Conservation (phyloP, 2,329 filamentous ascomycete species). For the Penicillium freii region DNA sequence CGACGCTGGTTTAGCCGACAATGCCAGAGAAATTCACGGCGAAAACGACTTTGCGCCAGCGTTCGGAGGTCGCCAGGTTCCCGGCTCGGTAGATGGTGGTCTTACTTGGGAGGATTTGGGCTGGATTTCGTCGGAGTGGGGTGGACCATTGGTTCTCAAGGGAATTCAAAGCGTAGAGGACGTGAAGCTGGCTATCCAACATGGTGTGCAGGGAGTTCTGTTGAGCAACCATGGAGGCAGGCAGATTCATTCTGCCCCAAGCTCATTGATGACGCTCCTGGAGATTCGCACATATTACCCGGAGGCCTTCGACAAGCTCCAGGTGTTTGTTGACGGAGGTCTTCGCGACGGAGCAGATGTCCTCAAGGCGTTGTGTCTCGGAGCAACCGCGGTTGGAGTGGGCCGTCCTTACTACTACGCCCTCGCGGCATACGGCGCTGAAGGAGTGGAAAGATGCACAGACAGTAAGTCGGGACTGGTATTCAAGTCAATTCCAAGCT, state of each 20-base stretch:
- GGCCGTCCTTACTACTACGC: constrained; percentile 34
- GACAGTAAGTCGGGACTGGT: constrained; percentile 10
- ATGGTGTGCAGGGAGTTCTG: constrained; percentile 46
- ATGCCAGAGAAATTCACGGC: neutral
- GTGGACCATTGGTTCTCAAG: constrained; percentile 15
- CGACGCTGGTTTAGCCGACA: constrained; percentile 4
- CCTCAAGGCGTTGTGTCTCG: constrained; percentile 53
- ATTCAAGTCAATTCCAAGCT: neutral
- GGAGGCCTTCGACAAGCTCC: constrained; percentile 47
- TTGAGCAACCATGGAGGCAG: constrained; percentile 57
- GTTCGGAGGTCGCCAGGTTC: constrained; percentile 17
- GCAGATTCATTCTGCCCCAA: constrained; percentile 49
- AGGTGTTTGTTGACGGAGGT: constrained; percentile 54
- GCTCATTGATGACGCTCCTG: constrained; percentile 49
- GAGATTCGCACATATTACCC: constrained; percentile 52
- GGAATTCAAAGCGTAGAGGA: constrained; percentile 20
- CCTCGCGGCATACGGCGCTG: constrained; percentile 21
- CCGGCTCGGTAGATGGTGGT: constrained; percentile 17
- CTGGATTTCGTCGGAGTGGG: constrained; percentile 7
- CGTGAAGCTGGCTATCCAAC: constrained; percentile 17
- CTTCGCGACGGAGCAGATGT: constrained; percentile 53
- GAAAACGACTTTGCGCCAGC: constrained; percentile 17
- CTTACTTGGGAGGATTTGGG: constrained; percentile 10
- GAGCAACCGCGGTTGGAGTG: constrained; percentile 52
- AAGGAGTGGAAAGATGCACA: constrained; percentile 21